Conservation (phyloP, 306 rosid species). For the Dryas drummondii region DNA sequence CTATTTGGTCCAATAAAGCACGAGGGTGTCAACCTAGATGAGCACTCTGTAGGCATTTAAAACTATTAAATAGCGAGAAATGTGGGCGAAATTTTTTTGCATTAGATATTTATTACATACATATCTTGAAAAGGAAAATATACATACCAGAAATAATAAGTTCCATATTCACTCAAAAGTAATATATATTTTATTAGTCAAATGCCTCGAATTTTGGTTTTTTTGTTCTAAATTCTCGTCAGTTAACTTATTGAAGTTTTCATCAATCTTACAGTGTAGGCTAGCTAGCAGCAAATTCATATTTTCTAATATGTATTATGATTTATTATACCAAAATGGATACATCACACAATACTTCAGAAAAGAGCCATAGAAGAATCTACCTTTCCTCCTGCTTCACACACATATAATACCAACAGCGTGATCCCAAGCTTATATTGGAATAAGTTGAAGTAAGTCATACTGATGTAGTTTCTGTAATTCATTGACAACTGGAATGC, state of each 20-base stretch:
- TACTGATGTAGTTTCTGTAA: not conserved
- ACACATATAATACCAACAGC: constrained; percentile 59
- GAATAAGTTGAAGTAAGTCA: not conserved
- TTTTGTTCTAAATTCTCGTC: not conserved
- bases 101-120: not conserved
- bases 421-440: constrained; percentile 59
- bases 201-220: not conserved
- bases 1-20: too few relatives aligned
- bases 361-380: not conserved
- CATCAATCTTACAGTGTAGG: not conserved
- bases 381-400: constrained; percentile 48
- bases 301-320: not conserved
- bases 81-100: not conserved
- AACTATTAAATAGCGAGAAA: too few relatives aligned
- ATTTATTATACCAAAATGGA: constrained; percentile 1
- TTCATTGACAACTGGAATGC: not conserved
- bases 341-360: not conserved
- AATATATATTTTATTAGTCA: not conserved
- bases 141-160: not conserved
- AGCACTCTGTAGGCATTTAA: too few relatives aligned
- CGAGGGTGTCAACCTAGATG: too few relatives aligned
- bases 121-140: not conserved
- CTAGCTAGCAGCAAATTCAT: not conserved
- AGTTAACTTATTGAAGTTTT: not conserved
- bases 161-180: not conserved